Conservation (phyloP, 306 rosid species). For the Quercus variabilis region DNA sequence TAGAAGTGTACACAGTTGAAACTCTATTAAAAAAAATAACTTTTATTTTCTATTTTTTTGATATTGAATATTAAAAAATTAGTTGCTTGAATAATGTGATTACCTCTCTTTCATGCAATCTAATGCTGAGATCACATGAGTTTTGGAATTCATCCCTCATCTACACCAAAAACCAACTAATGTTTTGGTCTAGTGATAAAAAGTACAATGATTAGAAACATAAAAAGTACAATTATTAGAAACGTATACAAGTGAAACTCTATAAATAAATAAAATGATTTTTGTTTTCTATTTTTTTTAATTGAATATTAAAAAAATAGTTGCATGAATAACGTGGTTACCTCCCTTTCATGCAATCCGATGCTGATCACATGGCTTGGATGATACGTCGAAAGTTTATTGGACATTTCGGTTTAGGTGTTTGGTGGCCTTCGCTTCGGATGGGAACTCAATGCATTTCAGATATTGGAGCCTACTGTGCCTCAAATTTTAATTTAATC, state of each 20-base stretch:
- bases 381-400: neutral
- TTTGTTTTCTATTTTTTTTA: too few relatives aligned
- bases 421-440: neutral
- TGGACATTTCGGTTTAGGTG: neutral
- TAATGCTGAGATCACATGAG: too few relatives aligned
- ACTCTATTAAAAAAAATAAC: too few relatives aligned
- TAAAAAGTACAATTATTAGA: too few relatives aligned
- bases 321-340: neutral
- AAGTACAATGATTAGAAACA: too few relatives aligned
- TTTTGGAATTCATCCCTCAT: too few relatives aligned
- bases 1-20: too few relatives aligned
- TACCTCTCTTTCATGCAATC: neutral
- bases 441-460: neutral
- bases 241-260: too few relatives aligned
- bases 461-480: slow-evolving; percentile 5
- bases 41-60: too few relatives aligned
- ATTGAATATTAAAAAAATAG: neutral
- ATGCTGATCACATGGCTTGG: neutral
- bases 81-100: neutral
- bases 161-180: too few relatives aligned
- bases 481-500: slow-evolving; percentile 3
- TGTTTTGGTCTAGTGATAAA: rapidly evolving
- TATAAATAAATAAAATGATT: too few relatives aligned
- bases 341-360: neutral
- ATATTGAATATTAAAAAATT: neutral